A percentile compares a stretch with the other conserved stretches of the same genome.
These are phyloP conservation scores for Lanmaoa pseudosensibilis DNA, from an alignment of 768 basidiomycete species.

Conservation along the genomic window DNA sequence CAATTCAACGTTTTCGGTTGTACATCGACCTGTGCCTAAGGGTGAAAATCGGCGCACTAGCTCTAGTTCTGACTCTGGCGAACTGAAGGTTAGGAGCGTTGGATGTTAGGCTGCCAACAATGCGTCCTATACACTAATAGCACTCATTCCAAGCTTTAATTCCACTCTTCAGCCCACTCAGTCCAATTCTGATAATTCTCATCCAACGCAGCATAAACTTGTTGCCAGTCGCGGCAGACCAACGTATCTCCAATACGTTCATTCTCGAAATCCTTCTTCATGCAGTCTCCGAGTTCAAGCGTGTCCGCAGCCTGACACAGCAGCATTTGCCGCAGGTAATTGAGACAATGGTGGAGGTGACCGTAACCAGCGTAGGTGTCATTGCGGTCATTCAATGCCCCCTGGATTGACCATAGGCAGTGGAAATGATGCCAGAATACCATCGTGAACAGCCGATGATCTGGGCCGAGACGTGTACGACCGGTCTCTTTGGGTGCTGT, in stretches of 20 bases:
- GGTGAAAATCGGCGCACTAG: too few relatives aligned
- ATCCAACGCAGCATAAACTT: constrained; percentile 3
- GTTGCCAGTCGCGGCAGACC: constrained; percentile 12
- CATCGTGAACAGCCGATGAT: constrained; percentile 11
- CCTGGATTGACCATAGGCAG: constrained; percentile 15
- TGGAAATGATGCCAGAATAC: constrained; percentile 15
- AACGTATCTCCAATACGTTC: constrained; percentile 15
- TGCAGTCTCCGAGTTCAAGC: constrained; percentile 18
- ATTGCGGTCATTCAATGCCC: constrained; percentile 9
- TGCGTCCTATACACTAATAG: too few relatives aligned
- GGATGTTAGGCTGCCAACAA: neutral
- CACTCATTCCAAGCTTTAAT: too few relatives aligned
- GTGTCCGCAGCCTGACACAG: constrained; percentile 16
- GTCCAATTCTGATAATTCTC: constrained; percentile 8
- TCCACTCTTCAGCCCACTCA: constrained; percentile 12
- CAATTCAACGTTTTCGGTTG: too few relatives aligned
- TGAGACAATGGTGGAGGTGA: constrained; percentile 16
- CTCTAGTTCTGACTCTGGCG: neutral
- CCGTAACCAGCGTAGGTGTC: constrained; percentile 6
- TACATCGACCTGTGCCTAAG: too few relatives aligned
- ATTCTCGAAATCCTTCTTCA: constrained; percentile 11
- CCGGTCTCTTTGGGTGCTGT: constrained; percentile 6
- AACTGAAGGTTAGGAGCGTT: neutral
- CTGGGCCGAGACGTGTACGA: constrained; percentile 14
- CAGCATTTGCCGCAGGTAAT: constrained; percentile 14